Percentiles rank a stretch among this genome's conserved stretches.
phyloP scores from a whole-genome alignment of 225 moss, liverwort and hornwort species.

The Sphagnum tenellum region DNA sequence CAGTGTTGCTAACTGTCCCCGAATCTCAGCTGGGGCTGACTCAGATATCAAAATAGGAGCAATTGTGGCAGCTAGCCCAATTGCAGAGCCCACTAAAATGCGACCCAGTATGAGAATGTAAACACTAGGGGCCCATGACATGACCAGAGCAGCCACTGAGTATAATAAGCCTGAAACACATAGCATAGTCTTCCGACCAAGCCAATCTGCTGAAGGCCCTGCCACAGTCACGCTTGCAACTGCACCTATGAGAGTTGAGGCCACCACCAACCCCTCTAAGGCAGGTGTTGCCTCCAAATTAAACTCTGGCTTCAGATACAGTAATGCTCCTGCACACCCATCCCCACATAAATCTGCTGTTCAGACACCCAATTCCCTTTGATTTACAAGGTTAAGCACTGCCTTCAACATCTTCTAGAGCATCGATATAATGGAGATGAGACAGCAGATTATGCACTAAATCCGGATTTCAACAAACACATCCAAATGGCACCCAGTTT shows the following conservation, averaged over 20 bases:
- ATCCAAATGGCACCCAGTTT: no score
- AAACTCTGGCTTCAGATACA: conserved; percentile 35
- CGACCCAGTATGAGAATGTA: conserved; percentile 39
- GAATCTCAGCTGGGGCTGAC: conserved; percentile 60
- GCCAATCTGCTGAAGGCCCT: conserved; percentile 44
- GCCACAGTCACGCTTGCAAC: conserved; percentile 25
- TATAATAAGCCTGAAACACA: conserved; percentile 21
- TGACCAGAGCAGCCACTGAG: conserved; percentile 15
- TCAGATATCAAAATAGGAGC: conserved; percentile 51
- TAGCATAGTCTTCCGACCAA: conserved; percentile 32
- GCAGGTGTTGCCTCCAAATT: conserved; percentile 36
- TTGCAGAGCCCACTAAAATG: conserved; percentile 25
- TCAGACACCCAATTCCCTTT: no score
- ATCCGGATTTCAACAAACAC: no score
- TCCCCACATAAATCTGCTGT: no score
- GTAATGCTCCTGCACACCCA: conserved; percentile 32
- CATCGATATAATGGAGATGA: no score
- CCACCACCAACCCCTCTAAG: conserved; percentile 39
- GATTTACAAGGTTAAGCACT: no score
- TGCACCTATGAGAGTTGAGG: conserved; percentile 39
- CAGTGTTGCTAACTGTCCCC: conserved; percentile 80
- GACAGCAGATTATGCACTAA: no score
- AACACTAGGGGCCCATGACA: conserved; percentile 44
- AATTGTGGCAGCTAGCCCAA: conserved; percentile 44
- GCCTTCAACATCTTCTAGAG: no score